phyloP scores from a whole-genome alignment of 257 asterid species.

The Solanum neorickii region DNA sequence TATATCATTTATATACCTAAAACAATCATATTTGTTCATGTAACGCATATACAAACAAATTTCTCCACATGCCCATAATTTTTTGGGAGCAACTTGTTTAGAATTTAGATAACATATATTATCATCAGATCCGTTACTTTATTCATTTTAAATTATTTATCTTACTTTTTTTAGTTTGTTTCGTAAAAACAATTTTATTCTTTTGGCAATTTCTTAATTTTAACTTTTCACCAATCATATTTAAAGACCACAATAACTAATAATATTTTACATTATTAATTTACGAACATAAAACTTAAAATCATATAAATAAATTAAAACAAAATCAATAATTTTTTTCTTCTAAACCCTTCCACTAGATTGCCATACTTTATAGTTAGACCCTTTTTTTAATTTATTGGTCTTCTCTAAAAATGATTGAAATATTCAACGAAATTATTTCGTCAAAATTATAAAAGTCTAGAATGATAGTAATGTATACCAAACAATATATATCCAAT shows the following conservation, averaged over 20 bases:
- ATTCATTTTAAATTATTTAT: not conserved
- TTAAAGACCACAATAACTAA: not conserved
- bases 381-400: not conserved
- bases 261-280: no score
- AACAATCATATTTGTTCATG: not conserved
- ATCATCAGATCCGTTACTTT: not conserved
- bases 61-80: not conserved
- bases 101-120: not conserved
- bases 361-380: not conserved
- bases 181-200: not conserved
- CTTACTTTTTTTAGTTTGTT: not conserved
- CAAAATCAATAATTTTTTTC: fast-evolving
- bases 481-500: not conserved
- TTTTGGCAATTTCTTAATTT: no score
- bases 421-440: not conserved
- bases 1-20: no score
- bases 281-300: not conserved
- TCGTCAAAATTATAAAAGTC: not conserved
- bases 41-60: not conserved
- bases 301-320: not conserved
- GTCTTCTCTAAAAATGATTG: not conserved
- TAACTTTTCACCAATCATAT: fast-evolving
- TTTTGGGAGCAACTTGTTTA: not conserved
- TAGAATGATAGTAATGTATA: slow-evolving; percentile 1
- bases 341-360: not conserved